Conservation (phyloP, 2,329 filamentous ascomycete species). For the Stachybotrys chlorohalonatus region DNA sequence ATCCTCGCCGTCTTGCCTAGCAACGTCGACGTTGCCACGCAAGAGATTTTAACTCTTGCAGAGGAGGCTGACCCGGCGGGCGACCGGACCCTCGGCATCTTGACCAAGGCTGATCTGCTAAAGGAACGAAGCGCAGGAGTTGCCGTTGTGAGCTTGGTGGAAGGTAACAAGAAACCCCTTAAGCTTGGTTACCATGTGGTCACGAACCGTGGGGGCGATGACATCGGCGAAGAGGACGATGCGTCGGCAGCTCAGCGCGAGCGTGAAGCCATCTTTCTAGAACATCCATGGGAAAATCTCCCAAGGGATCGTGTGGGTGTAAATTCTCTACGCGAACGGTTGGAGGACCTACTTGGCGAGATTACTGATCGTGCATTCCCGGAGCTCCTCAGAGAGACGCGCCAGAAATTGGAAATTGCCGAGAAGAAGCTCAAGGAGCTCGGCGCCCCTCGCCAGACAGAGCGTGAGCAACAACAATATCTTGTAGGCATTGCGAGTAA, state of each 20-base stretch:
- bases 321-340: slow-evolving; percentile 20
- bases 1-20: slow-evolving; percentile 36
- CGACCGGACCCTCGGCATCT: slow-evolving; percentile 31
- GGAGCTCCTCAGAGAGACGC: slow-evolving; percentile 22
- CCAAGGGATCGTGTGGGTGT: slow-evolving; percentile 22
- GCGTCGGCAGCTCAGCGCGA: slow-evolving; percentile 10
- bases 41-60: slow-evolving; percentile 27
- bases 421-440: slow-evolving; percentile 13
- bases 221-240: slow-evolving; percentile 16
- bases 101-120: slow-evolving; percentile 54
- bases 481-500: slow-evolving; percentile 21
- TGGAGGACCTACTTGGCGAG: slow-evolving; percentile 28
- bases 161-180: slow-evolving; percentile 28
- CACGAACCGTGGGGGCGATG: slow-evolving; percentile 36
- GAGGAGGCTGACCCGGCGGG: slow-evolving; percentile 28
- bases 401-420: slow-evolving; percentile 3
- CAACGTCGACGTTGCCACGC: slow-evolving; percentile 29
- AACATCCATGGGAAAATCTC: slow-evolving; percentile 23
- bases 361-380: slow-evolving; percentile 30
- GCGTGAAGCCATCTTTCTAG: slow-evolving; percentile 29
- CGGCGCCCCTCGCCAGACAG: slow-evolving; percentile 17
- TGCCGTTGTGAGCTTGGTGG: slow-evolving; percentile 30
- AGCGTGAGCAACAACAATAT: slow-evolving; percentile 22
- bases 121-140: slow-evolving; percentile 27
- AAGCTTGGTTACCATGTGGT: slow-evolving; percentile 40